A percentile compares a stretch with the other conserved stretches of the same genome.
Conservation (phyloP, 1,284 basidiomycete genomes). For the Microbotryomycetes sp. region DNA sequence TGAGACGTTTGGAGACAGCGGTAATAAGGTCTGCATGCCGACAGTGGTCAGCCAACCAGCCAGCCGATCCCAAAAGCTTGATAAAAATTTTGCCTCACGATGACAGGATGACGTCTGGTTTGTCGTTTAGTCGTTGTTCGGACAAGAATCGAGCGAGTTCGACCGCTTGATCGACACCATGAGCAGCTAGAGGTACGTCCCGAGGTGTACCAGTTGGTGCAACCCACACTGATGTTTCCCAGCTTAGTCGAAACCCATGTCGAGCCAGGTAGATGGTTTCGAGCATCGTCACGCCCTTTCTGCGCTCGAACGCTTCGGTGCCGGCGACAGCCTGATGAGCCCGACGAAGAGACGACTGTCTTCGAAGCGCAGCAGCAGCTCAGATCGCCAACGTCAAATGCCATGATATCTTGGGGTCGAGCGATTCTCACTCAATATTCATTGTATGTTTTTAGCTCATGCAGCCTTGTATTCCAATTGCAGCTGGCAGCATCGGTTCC, state of each 20-base stretch:
- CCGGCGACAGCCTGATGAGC: not conserved
- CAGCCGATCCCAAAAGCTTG: too few species aligned
- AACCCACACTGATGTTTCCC: slow-evolving; percentile 57
- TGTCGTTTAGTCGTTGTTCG: slow-evolving; percentile 58
- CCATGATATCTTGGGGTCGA: too few species aligned
- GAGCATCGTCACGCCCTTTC: slow-evolving; percentile 48
- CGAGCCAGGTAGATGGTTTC: slow-evolving; percentile 72
- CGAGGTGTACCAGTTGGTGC: slow-evolving; percentile 63
- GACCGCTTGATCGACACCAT: slow-evolving; percentile 67
- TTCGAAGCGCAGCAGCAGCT: too few species aligned
- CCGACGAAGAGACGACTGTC: too few species aligned
- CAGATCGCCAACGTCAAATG: too few species aligned
- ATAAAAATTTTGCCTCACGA: slow-evolving; percentile 43
- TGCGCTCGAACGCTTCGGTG: not conserved
- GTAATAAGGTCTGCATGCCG: slow-evolving; percentile 49
- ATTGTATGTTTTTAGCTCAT: too few species aligned
- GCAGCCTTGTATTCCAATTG: too few species aligned
- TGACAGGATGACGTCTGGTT: slow-evolving; percentile 69
- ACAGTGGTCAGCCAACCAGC: too few species aligned
- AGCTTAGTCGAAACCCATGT: slow-evolving; percentile 70
- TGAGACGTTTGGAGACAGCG: slow-evolving; percentile 72
- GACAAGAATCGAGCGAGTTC: slow-evolving; percentile 62
- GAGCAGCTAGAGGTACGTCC: slow-evolving; percentile 70
- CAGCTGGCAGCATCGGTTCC: too few species aligned
- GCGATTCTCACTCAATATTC: too few species aligned